These are phyloP conservation scores for Lentithecium fluviatile DNA, from an alignment of 495 filamentous ascomycete genomes.

Conservation along the genomic window DNA sequence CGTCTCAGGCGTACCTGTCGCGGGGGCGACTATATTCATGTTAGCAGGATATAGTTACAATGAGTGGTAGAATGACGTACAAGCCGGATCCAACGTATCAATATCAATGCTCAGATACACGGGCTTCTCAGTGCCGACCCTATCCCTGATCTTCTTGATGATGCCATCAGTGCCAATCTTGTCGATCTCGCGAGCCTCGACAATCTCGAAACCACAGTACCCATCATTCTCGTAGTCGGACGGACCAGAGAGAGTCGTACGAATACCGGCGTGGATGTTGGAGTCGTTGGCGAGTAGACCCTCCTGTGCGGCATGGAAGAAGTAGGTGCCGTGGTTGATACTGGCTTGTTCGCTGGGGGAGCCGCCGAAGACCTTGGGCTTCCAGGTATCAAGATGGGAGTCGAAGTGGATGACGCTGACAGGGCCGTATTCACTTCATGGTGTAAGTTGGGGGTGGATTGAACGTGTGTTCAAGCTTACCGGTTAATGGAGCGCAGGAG, in stretches of 20 bases:
- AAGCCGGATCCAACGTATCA: conserved; percentile 83
- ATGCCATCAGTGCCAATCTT: conserved; percentile 69
- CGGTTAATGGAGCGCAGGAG: conserved; percentile 51
- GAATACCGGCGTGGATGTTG: conserved; percentile 84
- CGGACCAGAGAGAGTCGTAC: conserved; percentile 68
- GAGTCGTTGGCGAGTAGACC: conserved; percentile 76
- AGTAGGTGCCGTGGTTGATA: conserved; percentile 85
- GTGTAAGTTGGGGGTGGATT: background rate
- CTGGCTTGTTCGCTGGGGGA: conserved; percentile 62
- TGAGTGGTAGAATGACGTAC: conserved; percentile 44
- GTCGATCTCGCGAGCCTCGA: conserved; percentile 83
- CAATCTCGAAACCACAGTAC: conserved; percentile 75
- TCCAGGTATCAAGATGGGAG: conserved; percentile 58
- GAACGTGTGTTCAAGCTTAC: background rate
- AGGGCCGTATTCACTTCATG: conserved; percentile 41
- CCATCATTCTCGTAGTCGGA: conserved; percentile 80
- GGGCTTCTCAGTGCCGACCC: conserved; percentile 68
- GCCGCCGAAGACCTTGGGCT: conserved; percentile 65
- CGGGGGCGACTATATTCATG: conserved; percentile 60
- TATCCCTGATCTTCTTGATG: conserved; percentile 68
- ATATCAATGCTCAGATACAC: conserved; percentile 89
- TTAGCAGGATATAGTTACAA: background rate
- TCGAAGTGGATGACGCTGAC: conserved; percentile 50
- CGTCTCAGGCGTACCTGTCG: conserved; percentile 83
- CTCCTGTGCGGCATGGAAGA: conserved; percentile 66